Evolutionary conservation across 1,139 yeast species (phyloP).

Genomic region (Pichia sp.): DNA sequence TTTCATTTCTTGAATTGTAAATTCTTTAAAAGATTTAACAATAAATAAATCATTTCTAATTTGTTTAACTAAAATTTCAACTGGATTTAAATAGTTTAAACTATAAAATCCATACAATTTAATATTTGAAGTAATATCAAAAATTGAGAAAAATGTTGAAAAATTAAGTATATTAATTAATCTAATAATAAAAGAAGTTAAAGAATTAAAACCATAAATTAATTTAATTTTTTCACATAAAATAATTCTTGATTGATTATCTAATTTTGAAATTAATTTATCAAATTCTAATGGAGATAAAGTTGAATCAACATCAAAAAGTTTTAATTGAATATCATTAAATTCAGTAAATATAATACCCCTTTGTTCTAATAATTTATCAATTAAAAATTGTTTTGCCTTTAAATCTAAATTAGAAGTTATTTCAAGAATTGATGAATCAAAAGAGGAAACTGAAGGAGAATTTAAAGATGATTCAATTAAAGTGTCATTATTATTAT

Average conservation of each 20-base stretch:
- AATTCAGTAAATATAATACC: conserved; percentile 25
- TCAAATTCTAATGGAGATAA: conserved; percentile 22
- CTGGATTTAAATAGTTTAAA: conserved; percentile 23
- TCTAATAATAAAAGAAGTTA: conserved; percentile 22
- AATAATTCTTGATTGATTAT: conserved; percentile 14
- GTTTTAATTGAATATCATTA: conserved; percentile 22
- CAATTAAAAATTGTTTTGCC: conserved; percentile 13
- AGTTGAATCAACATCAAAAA: conserved; percentile 27
- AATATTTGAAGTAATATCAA: conserved; percentile 27
- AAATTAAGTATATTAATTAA: conserved; percentile 22
- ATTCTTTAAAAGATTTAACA: conserved; percentile 27
- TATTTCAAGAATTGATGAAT: conserved; percentile 6
- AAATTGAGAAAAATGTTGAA: conserved; percentile 25
- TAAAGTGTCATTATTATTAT: neutral
- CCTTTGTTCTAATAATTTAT: conserved; percentile 20
- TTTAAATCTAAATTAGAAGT: conserved; percentile 2
- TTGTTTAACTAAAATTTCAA: conserved; percentile 27
- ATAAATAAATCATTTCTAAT: conserved; percentile 26
- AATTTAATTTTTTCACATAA: conserved; percentile 26
- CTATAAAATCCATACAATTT: conserved; percentile 27
- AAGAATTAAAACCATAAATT: conserved; percentile 22
- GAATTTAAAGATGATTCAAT: neutral
- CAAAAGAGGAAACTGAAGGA: conserved; percentile 6
- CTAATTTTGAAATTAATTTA: conserved; percentile 15
- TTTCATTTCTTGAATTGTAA: conserved; percentile 28